A percentile compares a stretch with the other conserved stretches of the same genome.
Conservation (phyloP, 139 green algal genomes). For the Coelastrella sp. region DNA sequence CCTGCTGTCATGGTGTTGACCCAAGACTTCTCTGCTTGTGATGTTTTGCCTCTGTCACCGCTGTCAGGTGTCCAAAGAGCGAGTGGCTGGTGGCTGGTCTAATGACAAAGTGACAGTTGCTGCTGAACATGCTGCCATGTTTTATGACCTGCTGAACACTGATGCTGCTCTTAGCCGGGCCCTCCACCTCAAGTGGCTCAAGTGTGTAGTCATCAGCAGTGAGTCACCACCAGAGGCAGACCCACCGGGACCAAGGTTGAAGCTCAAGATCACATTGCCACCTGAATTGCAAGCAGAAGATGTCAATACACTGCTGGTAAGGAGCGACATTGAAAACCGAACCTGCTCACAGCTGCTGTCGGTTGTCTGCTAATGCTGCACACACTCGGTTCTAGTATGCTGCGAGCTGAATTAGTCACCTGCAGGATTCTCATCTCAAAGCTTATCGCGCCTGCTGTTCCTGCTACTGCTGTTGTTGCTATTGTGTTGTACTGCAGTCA, state of each 20-base stretch:
- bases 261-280: conserved; percentile 4
- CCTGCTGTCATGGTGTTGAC: no score
- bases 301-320: conserved; percentile 34
- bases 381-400: no score
- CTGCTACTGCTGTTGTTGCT: neutral
- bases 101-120: neutral
- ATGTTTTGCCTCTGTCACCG: neutral
- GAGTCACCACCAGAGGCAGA: neutral
- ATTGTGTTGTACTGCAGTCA: conserved; percentile 32
- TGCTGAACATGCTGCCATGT: neutral
- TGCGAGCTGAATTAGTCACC: no score
- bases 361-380: no score
- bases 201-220: conserved; percentile 10
- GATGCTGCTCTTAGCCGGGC: neutral
- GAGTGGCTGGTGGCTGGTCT: conserved; percentile 19
- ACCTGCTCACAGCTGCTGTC: no score
- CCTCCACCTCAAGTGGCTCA: conserved; percentile 19
- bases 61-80: conserved; percentile 17
- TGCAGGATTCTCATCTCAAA: no score
- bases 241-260: neutral
- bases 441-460: neutral
- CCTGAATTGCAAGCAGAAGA: neutral
- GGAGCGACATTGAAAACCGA: no score
- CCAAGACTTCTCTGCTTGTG: conserved; percentile 1
- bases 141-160: conserved; percentile 29